Evolutionary conservation across 2,329 filamentous ascomycete genomes (phyloP), one percentile per base, ranked within the genome.

Genomic region (Paraphoma sp.): DNA sequence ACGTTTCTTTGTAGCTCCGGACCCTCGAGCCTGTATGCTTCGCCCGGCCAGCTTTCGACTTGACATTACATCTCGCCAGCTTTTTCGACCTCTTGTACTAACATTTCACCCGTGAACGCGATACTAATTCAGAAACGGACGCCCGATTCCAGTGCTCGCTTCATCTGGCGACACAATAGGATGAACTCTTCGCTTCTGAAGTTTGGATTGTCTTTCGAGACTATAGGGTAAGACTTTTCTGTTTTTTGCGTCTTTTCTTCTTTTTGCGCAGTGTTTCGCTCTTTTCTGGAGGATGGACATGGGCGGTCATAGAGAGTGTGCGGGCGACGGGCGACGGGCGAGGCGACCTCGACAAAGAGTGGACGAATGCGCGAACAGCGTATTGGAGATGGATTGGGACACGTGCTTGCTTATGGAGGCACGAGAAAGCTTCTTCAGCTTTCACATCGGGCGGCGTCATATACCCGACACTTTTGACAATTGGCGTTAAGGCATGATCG

Each of bases 391-490:
- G 23, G 5, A 23, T 23, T 23, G 23, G 23, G 23, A 23, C 23
- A 36, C 33, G 6, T 36, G 33, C 10, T 10, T 14, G 33, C 33
- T 10, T 2, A 10, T 10, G 2, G 33, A 10, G 6, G 33, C 33
- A 36, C 6, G 33, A 36, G 33, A 14, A 36, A 36, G 14, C 33
- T 36, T 14, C 23, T 23, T 23, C 23, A 5, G 23, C 23, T 23
- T 23, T 23, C 23, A 23, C 23, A 36, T 14, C 28, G 6, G 12
- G 17, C 36, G 42, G 49, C 49, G 49, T 53, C 43, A 30, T 30
- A 53, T 53, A 53, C 50, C 50, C 50, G 33, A 18, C 28, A 45
- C 9, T 51, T 41, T 40, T 14, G 10, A 10, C 28, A 23, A 6
- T 41, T 16, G 48, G 48, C 40, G 41, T 51, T 45, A 6, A 45